Base-by-base conservation (phyloP, 805 yeast genomes). In the Metschnikowia amazonensis region DNA sequence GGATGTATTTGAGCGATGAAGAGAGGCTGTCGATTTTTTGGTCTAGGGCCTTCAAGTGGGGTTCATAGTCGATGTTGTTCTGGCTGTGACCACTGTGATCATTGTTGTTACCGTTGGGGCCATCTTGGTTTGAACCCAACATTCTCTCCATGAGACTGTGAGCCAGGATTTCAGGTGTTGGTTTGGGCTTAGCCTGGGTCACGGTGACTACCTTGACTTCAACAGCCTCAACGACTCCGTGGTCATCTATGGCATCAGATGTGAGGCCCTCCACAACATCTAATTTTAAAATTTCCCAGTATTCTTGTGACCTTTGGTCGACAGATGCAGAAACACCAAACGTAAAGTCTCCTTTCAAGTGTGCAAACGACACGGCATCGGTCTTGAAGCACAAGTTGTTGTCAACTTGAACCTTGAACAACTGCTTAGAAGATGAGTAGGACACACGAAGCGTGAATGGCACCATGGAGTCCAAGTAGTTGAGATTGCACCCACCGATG, bases 311-410 rank as follows among this genome's bases (percentile, higher is more conserved):
- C 32, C 49, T 57, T 1, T 57, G 48, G 16, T 57, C 57, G 5
- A 48, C 47, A 1, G 58, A 53, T 1, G 83, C 86, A 28, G 82
- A 67, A 4, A 78, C 64, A 47, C 89, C 89, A 38, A 84, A 47
- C 39, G 64, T 70, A 48, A 76, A 70, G 28, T 67, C 64, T 10
- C 66, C 53, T 1, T 59, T 51, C 17, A 51, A 46, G 5, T 60
- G 49, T 27, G 78, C 78, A 16, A 85, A 58, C 29, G 63, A 58
- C 30, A 85, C 66, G 44, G 77, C 63, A 47, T 78, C 75, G 0
- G 89, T 81, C 61, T 81, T 81, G 63, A 85, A 79, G 58, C 89
- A 81, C 46, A 86, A 69, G 53, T 76, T 79, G 60, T 86, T 86
- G 62, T 86, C 88, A 41, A 84, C 67, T 50, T 86, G 88, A n/a